Percentiles rank a stretch among this genome's conserved stretches.
phyloP scores from a whole-genome alignment of 2,329 filamentous ascomycete genomes.

The Aspergillus brunneoviolaceus region DNA sequence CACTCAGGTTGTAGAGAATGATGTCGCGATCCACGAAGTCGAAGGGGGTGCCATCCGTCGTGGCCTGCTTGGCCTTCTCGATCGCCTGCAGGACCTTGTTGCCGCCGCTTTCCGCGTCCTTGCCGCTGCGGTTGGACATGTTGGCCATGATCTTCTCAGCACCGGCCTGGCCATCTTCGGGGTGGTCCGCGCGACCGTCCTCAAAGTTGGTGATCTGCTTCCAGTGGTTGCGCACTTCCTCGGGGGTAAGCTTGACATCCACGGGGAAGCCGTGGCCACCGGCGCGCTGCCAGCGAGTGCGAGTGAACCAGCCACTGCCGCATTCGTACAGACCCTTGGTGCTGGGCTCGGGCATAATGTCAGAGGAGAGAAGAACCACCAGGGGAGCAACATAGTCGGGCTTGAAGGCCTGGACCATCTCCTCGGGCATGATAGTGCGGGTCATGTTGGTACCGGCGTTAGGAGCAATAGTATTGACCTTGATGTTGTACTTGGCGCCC shows the following conservation, averaged over 20 bases:
- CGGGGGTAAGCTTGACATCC: slow-evolving; percentile 77
- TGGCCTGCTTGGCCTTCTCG: slow-evolving; percentile 68
- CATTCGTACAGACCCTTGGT: slow-evolving; percentile 92
- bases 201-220: slow-evolving; percentile 82
- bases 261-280: slow-evolving; percentile 90
- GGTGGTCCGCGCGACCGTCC: slow-evolving; percentile 82
- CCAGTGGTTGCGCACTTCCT: slow-evolving; percentile 76
- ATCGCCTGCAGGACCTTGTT: slow-evolving; percentile 73
- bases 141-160: slow-evolving; percentile 81
- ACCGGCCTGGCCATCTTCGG: slow-evolving; percentile 73
- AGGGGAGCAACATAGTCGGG: slow-evolving; percentile 96
- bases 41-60: slow-evolving; percentile 73
- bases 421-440: slow-evolving; percentile 87
- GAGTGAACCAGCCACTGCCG: slow-evolving; percentile 87
- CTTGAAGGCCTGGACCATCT: slow-evolving; percentile 98
- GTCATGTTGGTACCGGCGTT: slow-evolving; percentile 98
- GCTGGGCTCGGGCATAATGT: slow-evolving; percentile 78
- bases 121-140: slow-evolving; percentile 69
- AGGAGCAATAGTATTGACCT: slow-evolving; percentile 95
- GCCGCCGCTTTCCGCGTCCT: slow-evolving; percentile 43
- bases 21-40: slow-evolving; percentile 81
- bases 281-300: slow-evolving; percentile 91
- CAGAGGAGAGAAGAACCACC: slow-evolving; percentile 80
- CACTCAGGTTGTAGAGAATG: slow-evolving; percentile 92
- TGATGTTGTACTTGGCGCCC: slow-evolving; percentile 96